These are phyloP conservation scores for Aspergillus caelatus DNA, from an alignment of 2,329 filamentous ascomycete species.

Conservation along the genomic window DNA sequence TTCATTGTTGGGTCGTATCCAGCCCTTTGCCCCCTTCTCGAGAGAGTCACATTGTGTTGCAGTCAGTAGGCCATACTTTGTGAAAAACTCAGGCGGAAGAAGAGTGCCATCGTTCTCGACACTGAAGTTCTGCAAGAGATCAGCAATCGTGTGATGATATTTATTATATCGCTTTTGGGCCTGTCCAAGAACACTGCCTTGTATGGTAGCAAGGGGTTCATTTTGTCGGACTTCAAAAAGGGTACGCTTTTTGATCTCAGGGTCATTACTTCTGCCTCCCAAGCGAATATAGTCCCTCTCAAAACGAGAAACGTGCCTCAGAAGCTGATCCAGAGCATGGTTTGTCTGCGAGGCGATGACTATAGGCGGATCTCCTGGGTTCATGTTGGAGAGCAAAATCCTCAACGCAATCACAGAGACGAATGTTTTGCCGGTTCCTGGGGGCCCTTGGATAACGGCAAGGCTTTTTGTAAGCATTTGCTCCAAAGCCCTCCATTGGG, in stretches of 20 bases:
- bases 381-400: slow-evolving; percentile 64
- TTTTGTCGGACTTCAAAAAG: slow-evolving; percentile 63
- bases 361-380: slow-evolving; percentile 64
- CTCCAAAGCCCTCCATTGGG: slow-evolving; percentile 69
- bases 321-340: slow-evolving; percentile 82
- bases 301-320: slow-evolving; percentile 65
- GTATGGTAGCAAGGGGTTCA: slow-evolving; percentile 34
- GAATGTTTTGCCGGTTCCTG: slow-evolving; percentile 78
- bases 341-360: slow-evolving; percentile 87
- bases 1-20: slow-evolving; percentile 40
- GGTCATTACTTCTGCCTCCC: slow-evolving; percentile 70
- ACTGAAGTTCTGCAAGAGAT: slow-evolving; percentile 49
- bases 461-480: slow-evolving; percentile 72
- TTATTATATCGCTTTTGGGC: slow-evolving; percentile 48
- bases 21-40: slow-evolving; percentile 49
- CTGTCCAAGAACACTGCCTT: slow-evolving; percentile 43
- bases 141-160: slow-evolving; percentile 44
- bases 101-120: slow-evolving; percentile 41
- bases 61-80: slow-evolving; percentile 61
- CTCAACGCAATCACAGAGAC: slow-evolving; percentile 74
- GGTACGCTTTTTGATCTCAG: slow-evolving; percentile 66
- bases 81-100: slow-evolving; percentile 59
- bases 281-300: slow-evolving; percentile 66
- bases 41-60: slow-evolving; percentile 66
- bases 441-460: slow-evolving; percentile 81